Percentiles rank a stretch among this genome's conserved stretches.
phyloP scores from a whole-genome alignment of 2,329 filamentous ascomycete genomes.

The Xylariales sp. region DNA sequence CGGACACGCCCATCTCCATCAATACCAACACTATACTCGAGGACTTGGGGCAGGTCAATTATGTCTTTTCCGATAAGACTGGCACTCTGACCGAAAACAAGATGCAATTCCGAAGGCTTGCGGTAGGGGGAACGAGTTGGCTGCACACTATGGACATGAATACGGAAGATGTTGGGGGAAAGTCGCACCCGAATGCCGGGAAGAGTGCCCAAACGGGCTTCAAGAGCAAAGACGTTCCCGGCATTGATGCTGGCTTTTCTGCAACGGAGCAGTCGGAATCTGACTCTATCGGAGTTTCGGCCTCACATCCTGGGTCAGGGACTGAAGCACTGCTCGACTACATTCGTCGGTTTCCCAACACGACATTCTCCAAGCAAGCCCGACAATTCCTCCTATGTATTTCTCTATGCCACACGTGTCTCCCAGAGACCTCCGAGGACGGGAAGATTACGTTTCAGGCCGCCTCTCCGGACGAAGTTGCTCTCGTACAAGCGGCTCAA shows the following conservation, averaged over 20 bases:
- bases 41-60: slow-evolving; percentile 88
- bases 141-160: slow-evolving; percentile 79
- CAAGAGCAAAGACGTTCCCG: slow-evolving; percentile 31
- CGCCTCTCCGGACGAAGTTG: slow-evolving; percentile 89
- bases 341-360: slow-evolving; percentile 78
- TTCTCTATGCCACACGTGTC: slow-evolving; percentile 89
- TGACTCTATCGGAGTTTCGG: slow-evolving; percentile 44
- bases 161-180: slow-evolving; percentile 27
- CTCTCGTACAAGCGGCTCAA: slow-evolving; percentile 84
- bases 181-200: not conserved
- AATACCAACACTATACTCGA: slow-evolving; percentile 96
- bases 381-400: slow-evolving; percentile 86
- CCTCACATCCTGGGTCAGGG: slow-evolving; percentile 63
- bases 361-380: slow-evolving; percentile 80
- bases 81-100: slow-evolving; percentile 94
- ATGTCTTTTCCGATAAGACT: slow-evolving; percentile 94
- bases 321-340: slow-evolving; percentile 85
- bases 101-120: slow-evolving; percentile 95
- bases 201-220: not conserved
- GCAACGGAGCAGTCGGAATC: slow-evolving; percentile 43
- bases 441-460: slow-evolving; percentile 85
- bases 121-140: slow-evolving; percentile 89
- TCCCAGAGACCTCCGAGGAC: slow-evolving; percentile 81
- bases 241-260: slow-evolving; percentile 56
- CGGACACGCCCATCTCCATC: slow-evolving; percentile 87